Base-by-base conservation (phyloP, 768 basidiomycete species). In the Lenzites betulinus region DNA sequence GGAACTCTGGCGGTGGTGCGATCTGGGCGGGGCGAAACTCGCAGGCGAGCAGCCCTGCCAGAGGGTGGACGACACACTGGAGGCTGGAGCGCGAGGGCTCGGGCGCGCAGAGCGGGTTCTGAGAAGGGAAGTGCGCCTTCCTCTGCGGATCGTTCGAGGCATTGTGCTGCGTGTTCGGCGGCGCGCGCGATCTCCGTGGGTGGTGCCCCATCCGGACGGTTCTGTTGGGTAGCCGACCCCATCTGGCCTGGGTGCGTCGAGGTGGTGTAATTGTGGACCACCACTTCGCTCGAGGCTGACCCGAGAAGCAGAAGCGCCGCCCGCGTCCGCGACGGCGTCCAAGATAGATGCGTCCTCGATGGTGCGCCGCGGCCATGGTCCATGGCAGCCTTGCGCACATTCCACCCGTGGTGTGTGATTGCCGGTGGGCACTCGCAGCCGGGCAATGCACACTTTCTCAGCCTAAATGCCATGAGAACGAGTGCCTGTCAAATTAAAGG, bases 381-480 rank as follows among this genome's bases (percentile, higher is more conserved):
- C 30, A 33, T 33, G 30, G 30, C 30, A 47, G 48, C 38, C 36
- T 51, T 53, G 43, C 48, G 49, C 20, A 23, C 59, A 16, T 16
- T 46, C 15, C 16, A 16, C 26, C 13, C 11, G 11, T 33, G 30
- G 26, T 12, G 35, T 46, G 59, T 55, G 59, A 60, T 60, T 54
- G 59, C 59, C 59, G 59, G 48, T 18, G 43, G 54, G 33, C 53
- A 51, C 39, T 42, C 49, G 52, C 47, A 23, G 15, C 51, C 49
- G 49, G 39, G 44, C 59, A 26, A 35, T 55, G 47, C 49, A 30
- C 53, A 51, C 53, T 30, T 60, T 60, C 59, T 60, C 53, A 55
- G 53, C 54, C 53, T 60, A 60, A 48, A 23, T 22, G 22, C 23
- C 42, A 41, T n/a, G 51, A 23, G 30, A 26, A 50, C 11, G 30